These are phyloP conservation scores for Thielaviopsis cerberus DNA, from an alignment of 2,329 filamentous ascomycete genomes.

Conservation along the genomic window DNA sequence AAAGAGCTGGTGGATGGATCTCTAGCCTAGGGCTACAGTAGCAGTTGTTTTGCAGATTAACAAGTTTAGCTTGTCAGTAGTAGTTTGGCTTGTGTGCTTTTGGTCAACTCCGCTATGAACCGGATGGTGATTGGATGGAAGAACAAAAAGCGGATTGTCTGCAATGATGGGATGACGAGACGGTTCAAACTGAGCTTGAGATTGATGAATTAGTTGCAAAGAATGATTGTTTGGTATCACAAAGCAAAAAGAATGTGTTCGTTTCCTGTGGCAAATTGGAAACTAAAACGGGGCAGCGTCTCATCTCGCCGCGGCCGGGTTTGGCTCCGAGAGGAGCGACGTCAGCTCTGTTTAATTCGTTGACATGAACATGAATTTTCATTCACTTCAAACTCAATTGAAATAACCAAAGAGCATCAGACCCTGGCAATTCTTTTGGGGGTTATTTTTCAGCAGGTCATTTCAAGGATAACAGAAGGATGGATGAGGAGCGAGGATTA, in stretches of 20 bases:
- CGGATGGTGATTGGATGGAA: background rate
- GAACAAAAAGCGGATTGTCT: background rate
- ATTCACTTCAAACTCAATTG: too few relatives aligned
- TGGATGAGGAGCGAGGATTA: background rate
- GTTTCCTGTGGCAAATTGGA: background rate
- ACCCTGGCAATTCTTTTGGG: too few relatives aligned
- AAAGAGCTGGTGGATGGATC: background rate
- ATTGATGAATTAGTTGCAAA: background rate
- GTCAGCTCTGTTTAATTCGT: too few relatives aligned
- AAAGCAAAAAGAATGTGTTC: background rate
- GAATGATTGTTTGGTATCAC: background rate
- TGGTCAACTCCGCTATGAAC: background rate
- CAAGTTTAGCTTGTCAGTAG: background rate
- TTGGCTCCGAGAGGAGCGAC: background rate
- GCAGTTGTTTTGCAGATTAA: background rate
- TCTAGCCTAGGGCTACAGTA: background rate
- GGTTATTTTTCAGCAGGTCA: too few relatives aligned
- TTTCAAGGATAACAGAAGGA: background rate
- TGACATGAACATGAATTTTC: too few relatives aligned
- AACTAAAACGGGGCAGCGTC: background rate
- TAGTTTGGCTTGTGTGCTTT: background rate
- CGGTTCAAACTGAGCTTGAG: background rate
- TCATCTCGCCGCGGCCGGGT: background rate
- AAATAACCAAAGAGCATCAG: too few relatives aligned
- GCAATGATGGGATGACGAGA: background rate